Evolutionary conservation across 2,329 filamentous ascomycete species (phyloP).

Genomic region (Botrytis medusae): DNA sequence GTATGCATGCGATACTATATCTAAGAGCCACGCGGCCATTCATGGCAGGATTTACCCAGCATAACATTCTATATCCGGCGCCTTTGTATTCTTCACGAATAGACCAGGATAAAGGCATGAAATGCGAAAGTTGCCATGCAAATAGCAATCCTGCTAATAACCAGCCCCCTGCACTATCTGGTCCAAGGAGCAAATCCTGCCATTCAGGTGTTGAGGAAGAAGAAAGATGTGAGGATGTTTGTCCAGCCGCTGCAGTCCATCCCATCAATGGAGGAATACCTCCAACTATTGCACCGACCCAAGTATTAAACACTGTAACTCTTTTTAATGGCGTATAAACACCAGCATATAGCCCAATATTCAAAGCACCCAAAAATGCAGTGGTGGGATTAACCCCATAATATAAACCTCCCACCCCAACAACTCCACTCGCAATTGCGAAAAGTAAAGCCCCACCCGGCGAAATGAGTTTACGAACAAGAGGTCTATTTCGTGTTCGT

Average conservation of each 20-base stretch:
- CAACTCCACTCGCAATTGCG: slow-evolving; percentile 67
- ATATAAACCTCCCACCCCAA: slow-evolving; percentile 73
- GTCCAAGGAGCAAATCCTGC: slow-evolving; percentile 73
- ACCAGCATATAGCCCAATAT: slow-evolving; percentile 87
- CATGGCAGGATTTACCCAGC: slow-evolving; percentile 80
- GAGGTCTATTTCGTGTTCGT: slow-evolving; percentile 84
- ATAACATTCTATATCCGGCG: slow-evolving; percentile 70
- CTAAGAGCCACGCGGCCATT: slow-evolving; percentile 86
- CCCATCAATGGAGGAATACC: slow-evolving; percentile 96
- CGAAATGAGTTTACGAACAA: slow-evolving; percentile 79
- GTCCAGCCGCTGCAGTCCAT: slow-evolving; percentile 91
- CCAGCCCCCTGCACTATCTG: slow-evolving; percentile 77
- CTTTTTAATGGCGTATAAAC: slow-evolving; percentile 92
- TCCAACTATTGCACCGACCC: slow-evolving; percentile 89
- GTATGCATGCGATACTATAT: slow-evolving; percentile 83
- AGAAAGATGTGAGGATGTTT: slow-evolving; percentile 78
- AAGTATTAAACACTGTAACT: slow-evolving; percentile 84
- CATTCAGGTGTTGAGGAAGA: slow-evolving; percentile 59
- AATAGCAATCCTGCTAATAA: slow-evolving; percentile 80
- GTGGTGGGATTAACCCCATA: slow-evolving; percentile 93
- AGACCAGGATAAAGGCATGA: slow-evolving; percentile 87
- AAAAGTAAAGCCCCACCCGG: slow-evolving; percentile 72
- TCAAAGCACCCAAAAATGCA: slow-evolving; percentile 77
- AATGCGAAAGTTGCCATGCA: slow-evolving; percentile 97
- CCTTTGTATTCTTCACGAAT: slow-evolving; percentile 86